Base-by-base conservation (phyloP, 164 flowering plant genomes). In the Tetrastigma voinierianum region DNA sequence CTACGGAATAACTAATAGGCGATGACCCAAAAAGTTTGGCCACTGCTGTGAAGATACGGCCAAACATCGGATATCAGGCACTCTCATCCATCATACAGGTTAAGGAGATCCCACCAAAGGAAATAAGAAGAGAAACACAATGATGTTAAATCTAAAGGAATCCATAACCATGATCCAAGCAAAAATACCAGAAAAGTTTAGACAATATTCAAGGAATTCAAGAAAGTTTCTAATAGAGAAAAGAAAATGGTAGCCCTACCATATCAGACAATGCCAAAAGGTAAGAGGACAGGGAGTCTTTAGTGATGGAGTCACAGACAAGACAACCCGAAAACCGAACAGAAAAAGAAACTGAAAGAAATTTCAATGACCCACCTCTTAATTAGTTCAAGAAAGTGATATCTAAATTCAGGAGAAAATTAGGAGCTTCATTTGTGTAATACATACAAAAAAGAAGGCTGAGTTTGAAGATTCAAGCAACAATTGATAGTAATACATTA, bases 271-370 rank as follows among this genome's bases (percentile, higher is more conserved):
- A 45, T 45, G 45, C 20, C 44, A 46, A 54, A 65, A 65, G 40
- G 9, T 52, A 24, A 20, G 8, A 8, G 9, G 19, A 15, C 45
- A 45, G 21, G 15, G 19, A 21, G 24, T 15, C 24, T 14, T 25
- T 21, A 51, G 10, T 23, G 20, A 61, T 20, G 24, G 13, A 61
- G 47, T 44, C 21, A 51, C 16, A 15, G 17, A 24, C 51, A 23
- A n/a, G 66, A 62, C 66, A 21, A 62, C 51, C 20, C 2, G 4
- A 46, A 48, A 61, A 40, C 52, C 52, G 18, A 55, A 55, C 2
- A 2, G 21, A 21, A 55, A 21, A 13, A 14, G 23, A 2, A 32
- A 32, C 7, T 0, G 8, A 7, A 32, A 32, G 40, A 32, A 32
- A 32, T 32, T 32, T 55, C 10, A 21, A 44, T 25, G 17, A 63